Percentiles rank a stretch among this genome's conserved stretches.
Conservation (phyloP, 352 stramenopile species). For the Phytopythium delawarense region DNA sequence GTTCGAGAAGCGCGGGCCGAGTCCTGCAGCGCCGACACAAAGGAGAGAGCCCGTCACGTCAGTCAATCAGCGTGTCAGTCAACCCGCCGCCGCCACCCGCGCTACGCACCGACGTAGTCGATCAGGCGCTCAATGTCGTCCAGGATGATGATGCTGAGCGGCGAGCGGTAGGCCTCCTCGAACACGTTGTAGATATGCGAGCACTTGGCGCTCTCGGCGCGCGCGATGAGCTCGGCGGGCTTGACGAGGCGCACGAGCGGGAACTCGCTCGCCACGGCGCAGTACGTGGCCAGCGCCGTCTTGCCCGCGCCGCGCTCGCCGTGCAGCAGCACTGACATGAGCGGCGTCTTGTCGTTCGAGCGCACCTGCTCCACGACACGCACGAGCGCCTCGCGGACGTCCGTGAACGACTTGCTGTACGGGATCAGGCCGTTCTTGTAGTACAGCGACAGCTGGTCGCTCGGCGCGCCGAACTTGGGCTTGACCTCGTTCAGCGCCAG, state of each 20-base stretch:
- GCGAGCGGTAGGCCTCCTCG: slow-evolving; percentile 97
- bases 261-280: slow-evolving; percentile 95
- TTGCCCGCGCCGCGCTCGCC: slow-evolving; percentile 94
- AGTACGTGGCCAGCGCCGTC: slow-evolving; percentile 96
- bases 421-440: slow-evolving; percentile 96
- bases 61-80: neutral
- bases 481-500: slow-evolving; percentile 94
- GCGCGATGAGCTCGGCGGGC: slow-evolving; percentile 97
- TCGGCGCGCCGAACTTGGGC: slow-evolving; percentile 95
- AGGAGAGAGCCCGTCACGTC: slow-evolving; percentile 4
- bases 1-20: slow-evolving; percentile 98
- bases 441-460: slow-evolving; percentile 93
- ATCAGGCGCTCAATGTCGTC: slow-evolving; percentile 99
- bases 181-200: slow-evolving; percentile 94
- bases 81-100: neutral
- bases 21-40: slow-evolving; percentile 22
- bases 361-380: slow-evolving; percentile 95
- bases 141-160: slow-evolving; percentile 98
- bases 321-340: slow-evolving; percentile 97
- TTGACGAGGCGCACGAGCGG: slow-evolving; percentile 98
- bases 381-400: slow-evolving; percentile 89
- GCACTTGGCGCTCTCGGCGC: slow-evolving; percentile 92
- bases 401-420: slow-evolving; percentile 93
- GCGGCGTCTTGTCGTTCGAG: slow-evolving; percentile 92
- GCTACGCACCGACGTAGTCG: slow-evolving; percentile 88